Conservation (phyloP, 495 filamentous ascomycete genomes). For the Annulohypoxylon nitens region DNA sequence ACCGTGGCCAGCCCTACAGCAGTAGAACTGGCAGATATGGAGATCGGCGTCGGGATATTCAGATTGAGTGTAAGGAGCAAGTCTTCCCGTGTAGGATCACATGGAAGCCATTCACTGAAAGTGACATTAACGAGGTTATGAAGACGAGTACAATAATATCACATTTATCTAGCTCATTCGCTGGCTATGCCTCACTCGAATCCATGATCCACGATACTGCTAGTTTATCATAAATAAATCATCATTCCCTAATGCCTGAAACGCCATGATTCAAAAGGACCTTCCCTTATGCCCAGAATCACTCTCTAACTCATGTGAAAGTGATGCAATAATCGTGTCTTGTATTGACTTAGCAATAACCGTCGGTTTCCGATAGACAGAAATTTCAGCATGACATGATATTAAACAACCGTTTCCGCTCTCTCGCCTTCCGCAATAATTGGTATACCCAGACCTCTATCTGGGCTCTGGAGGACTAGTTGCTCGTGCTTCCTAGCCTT, state of each 20-base stretch:
- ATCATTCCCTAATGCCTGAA: constrained; percentile 14
- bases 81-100: too few species aligned
- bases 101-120: background rate
- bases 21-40: too few species aligned
- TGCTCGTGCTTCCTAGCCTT: constrained; percentile 90
- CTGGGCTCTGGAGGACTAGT: constrained; percentile 92
- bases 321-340: constrained; percentile 33
- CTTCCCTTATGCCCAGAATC: constrained; percentile 17
- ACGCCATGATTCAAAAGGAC: constrained; percentile 26
- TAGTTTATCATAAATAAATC: constrained; percentile 4
- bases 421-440: constrained; percentile 90
- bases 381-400: background rate
- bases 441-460: constrained; percentile 85
- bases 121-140: background rate
- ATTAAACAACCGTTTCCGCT: constrained; percentile 83
- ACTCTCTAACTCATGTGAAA: constrained; percentile 2
- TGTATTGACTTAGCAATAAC: constrained; percentile 31
- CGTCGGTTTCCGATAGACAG: constrained; percentile 17
- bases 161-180: constrained; percentile 17
- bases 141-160: constrained; percentile 4
- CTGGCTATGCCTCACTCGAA: constrained; percentile 24
- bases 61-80: background rate
- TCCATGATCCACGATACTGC: constrained; percentile 3
- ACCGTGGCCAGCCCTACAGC: too few species aligned
- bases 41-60: background rate